Evolutionary conservation across 1,284 basidiomycete species (phyloP).

Genomic region (Mycena citricolor): DNA sequence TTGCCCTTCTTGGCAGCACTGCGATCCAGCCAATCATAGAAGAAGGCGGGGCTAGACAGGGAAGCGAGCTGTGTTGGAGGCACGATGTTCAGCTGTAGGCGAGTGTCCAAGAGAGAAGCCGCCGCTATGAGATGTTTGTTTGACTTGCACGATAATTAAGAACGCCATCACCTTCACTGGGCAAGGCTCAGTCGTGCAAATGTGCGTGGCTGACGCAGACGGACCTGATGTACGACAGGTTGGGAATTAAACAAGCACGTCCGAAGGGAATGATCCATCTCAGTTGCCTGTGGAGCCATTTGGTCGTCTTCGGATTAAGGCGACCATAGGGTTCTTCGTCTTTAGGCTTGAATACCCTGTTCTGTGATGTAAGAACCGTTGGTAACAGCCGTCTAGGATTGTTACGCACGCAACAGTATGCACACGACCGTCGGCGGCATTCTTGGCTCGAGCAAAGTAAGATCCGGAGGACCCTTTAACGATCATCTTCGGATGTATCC

Average conservation of each 20-base stretch:
- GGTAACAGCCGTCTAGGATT: not conserved
- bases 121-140: slow-evolving; percentile 57
- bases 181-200: not conserved
- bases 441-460: slow-evolving; percentile 80
- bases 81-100: slow-evolving; percentile 78
- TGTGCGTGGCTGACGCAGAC: slow-evolving; percentile 5
- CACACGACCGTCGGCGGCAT: slow-evolving; percentile 57
- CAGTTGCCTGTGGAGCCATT: slow-evolving; percentile 87
- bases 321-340: slow-evolving; percentile 86
- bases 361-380: slow-evolving; percentile 13
- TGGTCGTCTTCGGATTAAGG: slow-evolving; percentile 88
- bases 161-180: slow-evolving; percentile 18
- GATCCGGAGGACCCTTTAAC: slow-evolving; percentile 83
- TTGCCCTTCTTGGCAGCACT: slow-evolving; percentile 79
- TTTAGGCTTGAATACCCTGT: slow-evolving; percentile 86
- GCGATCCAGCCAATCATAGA: slow-evolving; percentile 86
- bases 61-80: slow-evolving; percentile 84
- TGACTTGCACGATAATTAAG: not conserved
- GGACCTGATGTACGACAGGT: slow-evolving; percentile 58
- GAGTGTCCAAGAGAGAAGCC: slow-evolving; percentile 80
- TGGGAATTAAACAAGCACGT: slow-evolving; percentile 81
- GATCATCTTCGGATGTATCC: slow-evolving; percentile 87
- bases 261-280: slow-evolving; percentile 86
- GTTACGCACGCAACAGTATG: slow-evolving; percentile 74
- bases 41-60: slow-evolving; percentile 81